Percentiles rank a stretch among this genome's conserved stretches.
Evolutionary conservation across 2,329 filamentous ascomycete genomes (phyloP).

Genomic region (Alternaria hordeiaustralica): DNA sequence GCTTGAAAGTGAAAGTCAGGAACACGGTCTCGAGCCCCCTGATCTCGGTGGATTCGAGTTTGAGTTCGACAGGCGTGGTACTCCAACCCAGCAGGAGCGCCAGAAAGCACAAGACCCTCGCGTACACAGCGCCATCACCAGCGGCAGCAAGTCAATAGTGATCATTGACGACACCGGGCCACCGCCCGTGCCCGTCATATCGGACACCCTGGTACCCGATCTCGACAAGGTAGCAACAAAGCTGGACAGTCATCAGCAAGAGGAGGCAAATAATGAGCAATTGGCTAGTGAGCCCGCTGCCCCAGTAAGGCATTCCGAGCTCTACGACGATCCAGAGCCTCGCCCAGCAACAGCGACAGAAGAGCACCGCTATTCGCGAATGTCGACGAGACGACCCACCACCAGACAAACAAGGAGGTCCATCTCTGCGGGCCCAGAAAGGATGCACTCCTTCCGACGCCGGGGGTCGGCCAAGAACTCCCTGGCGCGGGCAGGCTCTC

Average conservation of each 20-base stretch:
- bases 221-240: slow-evolving; percentile 11
- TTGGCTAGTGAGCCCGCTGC: slow-evolving; percentile 16
- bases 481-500: slow-evolving; percentile 46
- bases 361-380: slow-evolving; percentile 27
- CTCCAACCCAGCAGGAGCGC: slow-evolving; percentile 17
- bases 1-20: slow-evolving; percentile 38
- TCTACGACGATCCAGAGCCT: slow-evolving; percentile 23
- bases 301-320: slow-evolving; percentile 25
- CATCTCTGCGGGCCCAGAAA: slow-evolving; percentile 39
- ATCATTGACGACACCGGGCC: slow-evolving; percentile 75
- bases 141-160: slow-evolving; percentile 87
- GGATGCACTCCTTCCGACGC: slow-evolving; percentile 45
- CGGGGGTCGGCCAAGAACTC: slow-evolving; percentile 40
- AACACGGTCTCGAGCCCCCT: slow-evolving; percentile 24
- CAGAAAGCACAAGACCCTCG: slow-evolving; percentile 41
- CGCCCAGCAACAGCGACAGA: slow-evolving; percentile 14
- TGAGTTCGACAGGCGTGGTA: slow-evolving; percentile 38
- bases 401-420: slow-evolving; percentile 31
- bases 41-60: slow-evolving; percentile 45
- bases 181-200: slow-evolving; percentile 63
- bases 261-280: slow-evolving; percentile 26
- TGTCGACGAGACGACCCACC: slow-evolving; percentile 25
- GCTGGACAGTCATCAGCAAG: slow-evolving; percentile 12
- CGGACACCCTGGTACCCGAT: slow-evolving; percentile 52
- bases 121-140: slow-evolving; percentile 67